These are phyloP conservation scores for Zasmidium cellare DNA, from an alignment of 2,329 filamentous ascomycete species.

Conservation along the genomic window DNA sequence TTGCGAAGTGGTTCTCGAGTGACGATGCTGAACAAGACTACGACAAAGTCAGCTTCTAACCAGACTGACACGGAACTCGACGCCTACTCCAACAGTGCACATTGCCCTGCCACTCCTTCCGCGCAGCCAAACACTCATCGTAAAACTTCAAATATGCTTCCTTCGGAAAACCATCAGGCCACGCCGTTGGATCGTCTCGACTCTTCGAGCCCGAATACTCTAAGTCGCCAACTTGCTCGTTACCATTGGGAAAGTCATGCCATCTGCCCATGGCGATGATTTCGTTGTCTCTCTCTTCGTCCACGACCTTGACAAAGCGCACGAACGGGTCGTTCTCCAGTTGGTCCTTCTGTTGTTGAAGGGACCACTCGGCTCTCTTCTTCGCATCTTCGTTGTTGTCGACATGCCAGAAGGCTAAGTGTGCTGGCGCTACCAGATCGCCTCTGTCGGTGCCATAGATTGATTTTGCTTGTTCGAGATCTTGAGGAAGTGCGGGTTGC, in stretches of 20 bases:
- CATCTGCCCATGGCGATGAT: neutral
- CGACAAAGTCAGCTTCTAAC: neutral
- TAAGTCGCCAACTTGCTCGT: neutral
- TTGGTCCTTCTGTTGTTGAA: neutral
- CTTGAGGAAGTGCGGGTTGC: neutral
- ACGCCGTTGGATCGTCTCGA: neutral
- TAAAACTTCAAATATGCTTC: neutral
- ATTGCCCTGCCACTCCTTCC: neutral
- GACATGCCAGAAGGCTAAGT: neutral
- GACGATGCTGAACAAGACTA: neutral
- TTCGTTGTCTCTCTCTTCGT: neutral
- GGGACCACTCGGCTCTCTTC: neutral
- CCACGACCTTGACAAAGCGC: neutral
- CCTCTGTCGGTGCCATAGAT: neutral
- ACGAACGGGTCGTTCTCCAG: neutral
- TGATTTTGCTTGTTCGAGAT: neutral
- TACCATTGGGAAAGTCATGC: neutral
- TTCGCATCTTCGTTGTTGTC: neutral
- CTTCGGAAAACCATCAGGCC: neutral
- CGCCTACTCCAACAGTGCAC: neutral
- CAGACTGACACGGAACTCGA: neutral
- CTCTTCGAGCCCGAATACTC: neutral
- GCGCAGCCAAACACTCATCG: neutral
- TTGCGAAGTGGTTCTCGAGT: neutral
- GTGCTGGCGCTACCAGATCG: neutral